Percentiles rank a stretch among this genome's conserved stretches.
These are phyloP conservation scores for Nannochloris sp. DNA, from an alignment of 139 green algal genomes.

Conservation along the genomic window DNA sequence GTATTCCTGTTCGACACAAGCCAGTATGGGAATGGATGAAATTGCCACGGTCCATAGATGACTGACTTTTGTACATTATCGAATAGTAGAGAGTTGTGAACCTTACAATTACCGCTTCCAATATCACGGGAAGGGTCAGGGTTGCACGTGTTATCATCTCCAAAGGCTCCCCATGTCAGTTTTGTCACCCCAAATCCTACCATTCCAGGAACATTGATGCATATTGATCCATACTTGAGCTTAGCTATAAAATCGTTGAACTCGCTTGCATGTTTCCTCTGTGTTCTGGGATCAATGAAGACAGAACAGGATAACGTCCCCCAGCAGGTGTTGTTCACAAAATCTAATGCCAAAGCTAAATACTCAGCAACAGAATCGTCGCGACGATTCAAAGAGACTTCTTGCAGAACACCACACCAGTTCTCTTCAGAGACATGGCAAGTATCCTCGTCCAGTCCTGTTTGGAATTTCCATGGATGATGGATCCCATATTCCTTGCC, in stretches of 20 bases:
- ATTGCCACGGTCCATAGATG: slow-evolving; percentile 46
- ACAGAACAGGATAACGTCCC: slow-evolving; percentile 55
- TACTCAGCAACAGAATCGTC: slow-evolving; percentile 36
- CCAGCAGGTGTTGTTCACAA: slow-evolving; percentile 61
- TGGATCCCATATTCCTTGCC: slow-evolving; percentile 10
- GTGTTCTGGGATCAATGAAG: slow-evolving; percentile 42
- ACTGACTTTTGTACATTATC: slow-evolving; percentile 74
- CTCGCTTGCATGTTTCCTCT: slow-evolving; percentile 16
- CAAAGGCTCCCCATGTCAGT: slow-evolving; percentile 64
- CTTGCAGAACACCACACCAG: slow-evolving; percentile 72
- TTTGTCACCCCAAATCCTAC: slow-evolving; percentile 39
- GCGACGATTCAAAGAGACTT: slow-evolving; percentile 46
- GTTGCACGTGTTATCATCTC: slow-evolving; percentile 25
- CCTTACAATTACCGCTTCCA: slow-evolving; percentile 54
- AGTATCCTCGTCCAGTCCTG: slow-evolving; percentile 30
- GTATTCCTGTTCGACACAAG: slow-evolving; percentile 37
- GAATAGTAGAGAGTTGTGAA: slow-evolving; percentile 75
- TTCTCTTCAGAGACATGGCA: slow-evolving; percentile 50
- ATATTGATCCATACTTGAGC: slow-evolving; percentile 62
- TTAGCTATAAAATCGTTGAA: slow-evolving; percentile 44
- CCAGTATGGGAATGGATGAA: slow-evolving; percentile 54
- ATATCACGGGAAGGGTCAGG: slow-evolving; percentile 37
- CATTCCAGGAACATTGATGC: slow-evolving; percentile 50
- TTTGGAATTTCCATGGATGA: slow-evolving; percentile 36
- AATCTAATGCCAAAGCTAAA: slow-evolving; percentile 38